Base-by-base conservation (phyloP, 805 yeast genomes). In the Metschnikowia arizonensis region DNA sequence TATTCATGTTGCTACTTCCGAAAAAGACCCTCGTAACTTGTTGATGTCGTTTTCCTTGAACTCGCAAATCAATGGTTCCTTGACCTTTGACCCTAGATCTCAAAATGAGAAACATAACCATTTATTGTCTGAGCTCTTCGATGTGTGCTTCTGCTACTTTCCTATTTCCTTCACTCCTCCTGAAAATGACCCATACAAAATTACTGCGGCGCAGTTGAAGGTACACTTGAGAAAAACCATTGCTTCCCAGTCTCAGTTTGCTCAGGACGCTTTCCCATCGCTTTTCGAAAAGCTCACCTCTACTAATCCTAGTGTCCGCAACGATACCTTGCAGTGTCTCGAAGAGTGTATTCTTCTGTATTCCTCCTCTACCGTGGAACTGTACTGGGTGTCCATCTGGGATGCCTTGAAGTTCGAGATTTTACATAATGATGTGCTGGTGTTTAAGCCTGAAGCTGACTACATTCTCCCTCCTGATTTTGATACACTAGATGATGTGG, bases 91-190 rank as follows among this genome's bases (percentile, higher is more conserved):
- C 28, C 45, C 39, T 17, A 34, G 54, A 32, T 33, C 45, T 2
- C 42, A 46, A 2, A 50, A 60, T 12, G 60, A 70, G 4, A 65
- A 69, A 2, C 69, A 78, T 40, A 52, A 63, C 33, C 61, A 63
- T n/a, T 66, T 62, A 56, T 58, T 76, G 26, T 83, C 84, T 52
- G 88, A 86, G 8, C 62, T 93, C 48, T 95, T 90, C 60, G 99
- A 93, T 60, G 79, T 85, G 29, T 73, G 88, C 33, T 95, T 91
- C 61, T 93, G 99, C 64, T 93, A 93, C 66, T 93, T 91, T 68
- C 99, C 99, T 10, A 90, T 93, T 34, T 85, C 97, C 1, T 93
- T 95, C 66, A 82, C 82, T 47, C 96, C 98, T 1, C 96, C 98
- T 3, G 78, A 81, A 39, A 87, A 87, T 61, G 96, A 91, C 56